Evolutionary conservation across 768 basidiomycete genomes (phyloP), one percentile per base, ranked within the genome.

Genomic region (Panus rudis): DNA sequence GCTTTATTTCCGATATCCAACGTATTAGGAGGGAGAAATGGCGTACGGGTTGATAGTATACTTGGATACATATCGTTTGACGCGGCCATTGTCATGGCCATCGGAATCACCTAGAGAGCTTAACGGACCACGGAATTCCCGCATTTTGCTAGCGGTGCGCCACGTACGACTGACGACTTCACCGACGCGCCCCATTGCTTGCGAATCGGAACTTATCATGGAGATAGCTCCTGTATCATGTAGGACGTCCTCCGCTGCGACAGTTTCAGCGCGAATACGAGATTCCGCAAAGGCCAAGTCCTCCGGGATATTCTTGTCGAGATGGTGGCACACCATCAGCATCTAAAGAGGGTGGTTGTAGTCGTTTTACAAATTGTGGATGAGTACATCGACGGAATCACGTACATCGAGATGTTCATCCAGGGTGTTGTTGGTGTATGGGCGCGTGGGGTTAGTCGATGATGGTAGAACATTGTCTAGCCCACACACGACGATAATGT

Each of bases 301-400:
- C 66, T 99, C 96, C 1, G 85, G 77, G 51, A 94, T 91, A n/a
- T 72, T 76, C 52, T 71, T 79, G 66, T 96, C 91, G 43, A 99
- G 77, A 62, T 99, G 94, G 61, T 99, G 94, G 62, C 92, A 96
- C n/a, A 97, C 92, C 92, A 98, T 97, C 19, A 98, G 72, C 96
- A 98, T 99, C 93, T 96, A 53, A 21, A 28, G 24, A 8, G 33
- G 38, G 28, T 31, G 45, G 12, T 12, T 39, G n/a, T n/a, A n/a
- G n/a, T n/a, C n/a, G n/a, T n/a, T n/a, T n/a, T n/a, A n/a, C n/a
- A n/a, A n/a, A n/a, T n/a, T n/a, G n/a, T n/a, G n/a, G n/a, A 23
- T 23, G 24, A 45, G 27, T 32, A 17, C 24, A 25, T 35, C 28
- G 13, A 34, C 7, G 32, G 17, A 14, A 27, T 31, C 4, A 58